Evolutionary conservation across 106 monocot species (phyloP).

Genomic region (Phalaenopsis aphrodite): DNA sequence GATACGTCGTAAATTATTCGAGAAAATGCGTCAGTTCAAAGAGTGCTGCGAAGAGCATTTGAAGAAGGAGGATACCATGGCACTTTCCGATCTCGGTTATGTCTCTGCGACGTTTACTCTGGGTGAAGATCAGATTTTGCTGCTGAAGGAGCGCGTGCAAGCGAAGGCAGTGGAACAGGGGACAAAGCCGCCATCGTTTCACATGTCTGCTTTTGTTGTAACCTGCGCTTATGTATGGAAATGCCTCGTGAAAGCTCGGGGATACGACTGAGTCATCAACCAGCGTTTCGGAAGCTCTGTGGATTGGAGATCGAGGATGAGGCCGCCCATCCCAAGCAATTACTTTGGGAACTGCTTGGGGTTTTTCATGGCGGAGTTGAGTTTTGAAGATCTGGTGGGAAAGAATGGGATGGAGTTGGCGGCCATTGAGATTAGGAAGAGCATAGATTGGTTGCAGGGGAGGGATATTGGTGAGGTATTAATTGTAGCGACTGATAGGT

Average conservation of each 20-base stretch:
- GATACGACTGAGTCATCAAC: neutral
- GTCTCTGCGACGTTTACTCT: conserved; percentile 13
- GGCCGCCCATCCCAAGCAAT: conserved; percentile 14
- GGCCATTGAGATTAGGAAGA: conserved; percentile 1
- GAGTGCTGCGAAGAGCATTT: no score
- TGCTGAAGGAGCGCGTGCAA: conserved; percentile 3
- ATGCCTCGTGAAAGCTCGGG: conserved; percentile 2
- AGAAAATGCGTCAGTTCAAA: neutral
- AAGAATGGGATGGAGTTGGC: neutral
- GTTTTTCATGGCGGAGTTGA: neutral
- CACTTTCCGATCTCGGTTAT: neutral
- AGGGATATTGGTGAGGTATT: neutral
- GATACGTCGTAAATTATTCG: neutral
- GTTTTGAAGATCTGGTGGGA: neutral
- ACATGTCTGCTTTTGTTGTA: conserved; percentile 22
- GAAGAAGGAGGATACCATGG: neutral
- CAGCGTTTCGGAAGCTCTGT: neutral
- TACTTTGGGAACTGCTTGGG: conserved; percentile 40
- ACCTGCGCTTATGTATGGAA: conserved; percentile 19
- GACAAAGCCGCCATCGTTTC: neutral
- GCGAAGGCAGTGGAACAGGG: neutral
- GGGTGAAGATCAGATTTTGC: neutral
- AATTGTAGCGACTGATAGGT: neutral
- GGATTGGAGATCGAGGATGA: conserved; percentile 17
- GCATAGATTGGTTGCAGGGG: neutral